Evolutionary conservation across 2,329 filamentous ascomycete genomes (phyloP).

Genomic region (Pseudogymnoascus sp.): DNA sequence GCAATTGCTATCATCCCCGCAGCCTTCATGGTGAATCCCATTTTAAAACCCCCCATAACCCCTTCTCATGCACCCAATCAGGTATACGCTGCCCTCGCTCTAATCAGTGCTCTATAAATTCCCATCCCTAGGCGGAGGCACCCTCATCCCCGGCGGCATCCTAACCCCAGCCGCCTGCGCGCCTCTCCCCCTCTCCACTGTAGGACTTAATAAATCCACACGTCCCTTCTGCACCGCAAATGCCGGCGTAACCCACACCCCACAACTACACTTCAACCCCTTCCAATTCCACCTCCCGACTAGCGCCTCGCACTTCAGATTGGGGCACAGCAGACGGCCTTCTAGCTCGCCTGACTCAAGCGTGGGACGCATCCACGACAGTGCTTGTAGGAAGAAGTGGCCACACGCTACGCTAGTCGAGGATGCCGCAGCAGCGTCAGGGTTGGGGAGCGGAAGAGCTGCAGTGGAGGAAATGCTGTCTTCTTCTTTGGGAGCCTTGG

Average conservation of each 20-base stretch:
- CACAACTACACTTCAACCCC: constrained; percentile 85
- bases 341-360: constrained; percentile 75
- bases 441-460: constrained; percentile 16
- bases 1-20: neutral
- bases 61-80: neutral
- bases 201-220: constrained; percentile 47
- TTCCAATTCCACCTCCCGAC: constrained; percentile 96
- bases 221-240: constrained; percentile 77
- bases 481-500: constrained; percentile 20
- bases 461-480: constrained; percentile 19
- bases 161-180: constrained; percentile 37
- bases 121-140: neutral
- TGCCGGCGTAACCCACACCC: constrained; percentile 81
- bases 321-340: constrained; percentile 78
- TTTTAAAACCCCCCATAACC: neutral
- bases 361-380: constrained; percentile 87
- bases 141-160: constrained; percentile 42
- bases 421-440: constrained; percentile 19
- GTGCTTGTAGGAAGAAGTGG: constrained; percentile 83
- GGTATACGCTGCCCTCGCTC: neutral
- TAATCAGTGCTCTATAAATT: neutral
- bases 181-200: constrained; percentile 10
- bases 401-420: constrained; percentile 46
- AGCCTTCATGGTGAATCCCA: neutral
- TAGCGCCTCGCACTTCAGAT: constrained; percentile 65